Base-by-base conservation (phyloP, 495 filamentous ascomycete genomes). In the Rostrohypoxylon terebratum region DNA sequence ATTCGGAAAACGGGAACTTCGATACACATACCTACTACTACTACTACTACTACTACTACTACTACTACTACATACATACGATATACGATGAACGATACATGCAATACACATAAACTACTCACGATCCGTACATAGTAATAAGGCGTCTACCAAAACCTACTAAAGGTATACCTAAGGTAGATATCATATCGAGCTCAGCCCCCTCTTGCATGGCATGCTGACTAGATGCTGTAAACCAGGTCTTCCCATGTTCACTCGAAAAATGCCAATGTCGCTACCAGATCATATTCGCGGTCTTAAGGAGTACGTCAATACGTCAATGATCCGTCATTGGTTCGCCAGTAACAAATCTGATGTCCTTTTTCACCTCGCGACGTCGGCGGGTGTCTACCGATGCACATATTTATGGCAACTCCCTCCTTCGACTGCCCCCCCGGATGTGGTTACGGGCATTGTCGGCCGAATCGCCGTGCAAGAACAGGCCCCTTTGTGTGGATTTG, bases 361-460 rank as follows among this genome's bases (percentile, higher is more conserved):
- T 57, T 53, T 50, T 33, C 18, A 31, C 38, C 33, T 50, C 57
- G 62, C 55, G 58, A 59, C 55, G 69, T 68, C 65, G 70, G 65
- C 48, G 48, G 64, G n/a, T 48, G 64, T 61, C 71, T 69, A 53
- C 62, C 54, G 65, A 73, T 40, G 42, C 55, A 59, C 60, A 21
- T 51, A 23, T 50, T 38, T 18, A 68, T 61, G 34, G 60, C 60
- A 50, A 57, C 42, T 72, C 54, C 65, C 45, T 48, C 48, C 13
- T 59, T 55, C 47, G 38, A 63, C 45, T 44, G 23, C 3, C 48
- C 51, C 25, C 38, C 63, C 58, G 59, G 59, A 54, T 34, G 60
- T 51, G 4, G 54, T 40, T 58, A 58, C 71, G 61, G 71, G 45
- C 71, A 73, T 57, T 58, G 57, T 69, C 71, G 70, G 61, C 60